Percentiles rank a stretch among this genome's conserved stretches.
phyloP scores from a whole-genome alignment of 2,329 filamentous ascomycete genomes.

The Botryotinia convoluta region DNA sequence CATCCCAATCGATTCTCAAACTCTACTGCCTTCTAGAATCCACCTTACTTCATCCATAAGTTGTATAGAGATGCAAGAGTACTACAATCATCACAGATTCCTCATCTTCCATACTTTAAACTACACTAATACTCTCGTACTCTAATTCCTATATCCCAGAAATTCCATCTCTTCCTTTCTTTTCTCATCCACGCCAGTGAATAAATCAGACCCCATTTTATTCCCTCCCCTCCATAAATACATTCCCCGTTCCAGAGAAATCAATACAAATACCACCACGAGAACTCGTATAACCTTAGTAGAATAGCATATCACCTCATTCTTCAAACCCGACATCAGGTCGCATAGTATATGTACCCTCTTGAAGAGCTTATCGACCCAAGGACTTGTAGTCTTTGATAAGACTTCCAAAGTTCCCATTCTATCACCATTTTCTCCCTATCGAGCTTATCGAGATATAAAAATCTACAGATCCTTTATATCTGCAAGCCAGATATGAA shows the following conservation, averaged over 20 bases:
- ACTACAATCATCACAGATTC: not conserved
- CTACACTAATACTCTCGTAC: not conserved
- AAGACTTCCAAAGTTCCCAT: not conserved
- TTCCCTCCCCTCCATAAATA: too few relatives aligned
- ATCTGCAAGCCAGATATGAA: not conserved
- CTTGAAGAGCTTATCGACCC: too few relatives aligned
- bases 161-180: not conserved
- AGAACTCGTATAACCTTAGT: too few relatives aligned
- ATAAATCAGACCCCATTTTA: too few relatives aligned
- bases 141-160: not conserved
- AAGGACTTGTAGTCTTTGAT: too few relatives aligned
- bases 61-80: not conserved
- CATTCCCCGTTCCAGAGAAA: too few relatives aligned
- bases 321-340: too few relatives aligned
- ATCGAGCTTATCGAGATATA: not conserved
- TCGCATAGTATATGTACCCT: too few relatives aligned
- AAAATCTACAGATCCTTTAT: not conserved
- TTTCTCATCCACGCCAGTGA: not conserved
- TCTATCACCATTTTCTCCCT: too few relatives aligned
- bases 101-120: fast-evolving
- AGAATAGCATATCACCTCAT: too few relatives aligned
- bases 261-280: too few relatives aligned
- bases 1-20: not conserved
- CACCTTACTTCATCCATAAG: not conserved
- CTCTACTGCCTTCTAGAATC: not conserved